Evolutionary conservation across 805 yeast species (phyloP), one percentile per base, ranked within the genome.

Genomic region (Monosporozyma yasuniensis): DNA sequence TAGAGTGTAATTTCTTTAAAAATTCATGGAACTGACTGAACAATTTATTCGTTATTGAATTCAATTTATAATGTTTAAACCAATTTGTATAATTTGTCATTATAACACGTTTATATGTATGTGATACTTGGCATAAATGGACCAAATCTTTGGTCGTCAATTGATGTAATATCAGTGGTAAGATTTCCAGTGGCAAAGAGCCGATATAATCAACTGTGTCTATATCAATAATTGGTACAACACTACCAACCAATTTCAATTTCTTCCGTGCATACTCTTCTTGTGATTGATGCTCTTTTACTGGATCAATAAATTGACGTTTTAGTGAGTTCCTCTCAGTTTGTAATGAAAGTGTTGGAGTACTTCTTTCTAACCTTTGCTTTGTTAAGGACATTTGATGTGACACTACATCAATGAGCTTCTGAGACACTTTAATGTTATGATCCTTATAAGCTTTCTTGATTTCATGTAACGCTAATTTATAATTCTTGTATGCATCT

Each of bases 181-280:
- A n/a, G n/a, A 66, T 21, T 50, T 66, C 70, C 0, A 51, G 7
- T 1, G 70, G 70, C 10, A 65, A 44, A 7, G 35, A 30, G 3
- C 34, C 35, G 3, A 61, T 44, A n/a, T 58, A 53, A 52, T 63
- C 65, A 3, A 53, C 35, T 21, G 35, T 10, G 11, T 44, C 35
- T 21, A 21, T 28, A 16, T 43, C 27, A 18, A 37, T 32, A 4
- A 25, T 11, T 8, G 22, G 21, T 12, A 21, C 28, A 12, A 16
- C n/a, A 23, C 21, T 25, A 7, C 23, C 19, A 9, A 23, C 37
- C 25, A 27, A 25, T 41, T 39, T 30, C 38, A 28, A 10, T 38
- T 30, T 32, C 22, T 51, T 41, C 12, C 41, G 41, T 3, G 23
- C 14, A 11, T 18, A 19, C 19, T 37, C 18, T 25, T 45, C 39